phyloP scores from a whole-genome alignment of 352 stramenopile species.

The Globisporangium heterothallicum region DNA sequence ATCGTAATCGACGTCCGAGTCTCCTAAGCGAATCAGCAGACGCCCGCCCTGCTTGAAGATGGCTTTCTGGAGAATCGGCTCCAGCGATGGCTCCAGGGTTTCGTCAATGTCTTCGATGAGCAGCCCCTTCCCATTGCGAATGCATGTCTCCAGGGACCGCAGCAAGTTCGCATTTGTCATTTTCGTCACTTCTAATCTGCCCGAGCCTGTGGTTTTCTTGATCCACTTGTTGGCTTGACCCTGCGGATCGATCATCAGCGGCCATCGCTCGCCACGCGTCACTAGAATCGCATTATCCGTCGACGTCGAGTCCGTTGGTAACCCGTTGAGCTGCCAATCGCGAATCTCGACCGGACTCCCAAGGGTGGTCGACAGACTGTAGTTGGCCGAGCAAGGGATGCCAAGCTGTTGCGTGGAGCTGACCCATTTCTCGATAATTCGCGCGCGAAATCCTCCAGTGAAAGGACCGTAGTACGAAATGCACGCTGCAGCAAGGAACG shows the following conservation, averaged over 20 bases:
- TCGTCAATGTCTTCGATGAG: slow-evolving; percentile 93
- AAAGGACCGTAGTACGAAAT: slow-evolving; percentile 95
- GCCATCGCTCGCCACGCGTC: slow-evolving; percentile 87
- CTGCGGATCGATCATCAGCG: slow-evolving; percentile 94
- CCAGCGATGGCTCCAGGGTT: slow-evolving; percentile 86
- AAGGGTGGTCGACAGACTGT: slow-evolving; percentile 73
- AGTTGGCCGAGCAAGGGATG: slow-evolving; percentile 71
- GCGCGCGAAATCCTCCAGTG: slow-evolving; percentile 79
- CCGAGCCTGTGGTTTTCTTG: slow-evolving; percentile 77
- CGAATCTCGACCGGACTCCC: slow-evolving; percentile 89
- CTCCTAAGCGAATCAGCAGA: slow-evolving; percentile 85
- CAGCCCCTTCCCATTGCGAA: slow-evolving; percentile 87
- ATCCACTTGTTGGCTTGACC: slow-evolving; percentile 94
- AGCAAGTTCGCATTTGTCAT: slow-evolving; percentile 91
- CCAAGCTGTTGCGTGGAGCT: slow-evolving; percentile 44
- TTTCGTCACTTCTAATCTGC: slow-evolving; percentile 72
- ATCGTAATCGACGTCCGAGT: slow-evolving; percentile 93
- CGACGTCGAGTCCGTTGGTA: slow-evolving; percentile 90
- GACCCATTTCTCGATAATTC: slow-evolving; percentile 78
- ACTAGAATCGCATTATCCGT: slow-evolving; percentile 93
- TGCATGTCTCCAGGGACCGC: slow-evolving; percentile 88
- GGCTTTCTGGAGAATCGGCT: slow-evolving; percentile 91
- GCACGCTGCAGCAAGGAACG: slow-evolving; percentile 88
- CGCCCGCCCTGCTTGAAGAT: slow-evolving; percentile 90
- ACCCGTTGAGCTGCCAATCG: slow-evolving; percentile 90